Conservation (phyloP, 2,329 filamentous ascomycete species). For the Byssoonygena ceratinophila region DNA sequence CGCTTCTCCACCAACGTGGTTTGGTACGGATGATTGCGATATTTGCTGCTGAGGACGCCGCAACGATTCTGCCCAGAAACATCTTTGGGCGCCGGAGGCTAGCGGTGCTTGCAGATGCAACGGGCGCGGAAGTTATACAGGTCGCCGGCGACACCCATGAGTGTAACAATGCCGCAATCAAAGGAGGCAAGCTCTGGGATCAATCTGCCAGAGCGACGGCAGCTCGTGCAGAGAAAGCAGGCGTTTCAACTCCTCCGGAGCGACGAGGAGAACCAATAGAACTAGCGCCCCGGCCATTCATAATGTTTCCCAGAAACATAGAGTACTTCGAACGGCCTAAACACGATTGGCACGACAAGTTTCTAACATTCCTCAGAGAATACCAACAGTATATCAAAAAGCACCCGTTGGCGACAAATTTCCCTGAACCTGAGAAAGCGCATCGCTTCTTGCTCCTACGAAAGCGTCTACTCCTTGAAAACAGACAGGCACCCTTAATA, state of each 20-base stretch:
- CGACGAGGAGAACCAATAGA: constrained; percentile 22
- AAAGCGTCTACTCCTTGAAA: constrained; percentile 23
- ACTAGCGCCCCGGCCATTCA: constrained; percentile 20
- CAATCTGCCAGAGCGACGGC: constrained; percentile 24
- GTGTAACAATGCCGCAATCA: constrained; percentile 19
- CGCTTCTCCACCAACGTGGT: constrained; percentile 63
- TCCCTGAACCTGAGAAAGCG: constrained; percentile 7
- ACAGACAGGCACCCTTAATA: constrained; percentile 17
- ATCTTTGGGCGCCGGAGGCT: constrained; percentile 47
- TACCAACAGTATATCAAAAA: constrained; percentile 10
- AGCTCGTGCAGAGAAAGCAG: constrained; percentile 22
- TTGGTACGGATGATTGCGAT: constrained; percentile 70
- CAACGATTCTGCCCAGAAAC: constrained; percentile 49
- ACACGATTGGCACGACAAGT: constrained; percentile 32
- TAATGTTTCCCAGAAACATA: constrained; percentile 13
- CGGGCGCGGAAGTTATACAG: constrained; percentile 31
- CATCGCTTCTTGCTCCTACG: constrained; percentile 13
- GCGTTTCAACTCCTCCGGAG: constrained; percentile 24
- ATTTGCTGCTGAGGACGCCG: constrained; percentile 52
- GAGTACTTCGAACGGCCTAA: constrained; percentile 31
- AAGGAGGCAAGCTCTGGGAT: constrained; percentile 21
- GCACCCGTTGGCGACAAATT: background rate
- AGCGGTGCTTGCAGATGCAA: constrained; percentile 51
- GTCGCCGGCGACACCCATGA: constrained; percentile 28
- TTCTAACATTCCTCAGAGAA: constrained; percentile 24